Percentiles rank a stretch among this genome's conserved stretches.
Evolutionary conservation across 768 basidiomycete genomes (phyloP).

Genomic region (Punctularia strigosozonata): DNA sequence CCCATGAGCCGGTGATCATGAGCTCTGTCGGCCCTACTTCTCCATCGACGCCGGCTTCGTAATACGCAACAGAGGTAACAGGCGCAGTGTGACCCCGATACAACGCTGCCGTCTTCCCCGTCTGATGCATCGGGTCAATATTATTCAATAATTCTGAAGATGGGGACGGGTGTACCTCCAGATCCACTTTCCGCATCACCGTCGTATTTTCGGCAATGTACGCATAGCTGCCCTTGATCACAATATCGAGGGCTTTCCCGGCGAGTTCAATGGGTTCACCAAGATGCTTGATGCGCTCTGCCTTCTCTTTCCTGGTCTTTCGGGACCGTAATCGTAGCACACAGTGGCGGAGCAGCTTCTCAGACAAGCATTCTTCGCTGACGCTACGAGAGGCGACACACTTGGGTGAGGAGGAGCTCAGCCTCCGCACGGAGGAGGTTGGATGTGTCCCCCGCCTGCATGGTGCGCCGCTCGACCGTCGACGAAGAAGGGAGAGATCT

Average conservation of each 20-base stretch:
- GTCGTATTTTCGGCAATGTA: conserved; percentile 89
- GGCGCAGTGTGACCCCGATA: conserved; percentile 85
- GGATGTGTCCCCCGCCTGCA: conserved; percentile 15
- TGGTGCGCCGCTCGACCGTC: conserved; percentile 3
- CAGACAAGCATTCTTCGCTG: too few relatives aligned
- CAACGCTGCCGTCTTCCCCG: conserved; percentile 64
- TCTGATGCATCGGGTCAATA: conserved; percentile 31
- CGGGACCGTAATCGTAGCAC: conserved; percentile 4
- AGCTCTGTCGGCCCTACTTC: conserved; percentile 34
- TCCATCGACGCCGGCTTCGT: conserved; percentile 26
- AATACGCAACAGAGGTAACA: conserved; percentile 74
- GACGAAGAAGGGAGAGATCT: too few relatives aligned
- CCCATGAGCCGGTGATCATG: conserved; percentile 91
- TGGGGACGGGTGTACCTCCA: conserved; percentile 42
- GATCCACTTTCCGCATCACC: conserved; percentile 57
- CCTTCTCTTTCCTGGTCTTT: conserved; percentile 64
- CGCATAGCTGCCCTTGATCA: conserved; percentile 49
- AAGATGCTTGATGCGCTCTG: conserved; percentile 53
- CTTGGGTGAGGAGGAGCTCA: conserved; percentile 51
- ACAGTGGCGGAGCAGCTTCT: not conserved
- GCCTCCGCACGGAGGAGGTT: conserved; percentile 68
- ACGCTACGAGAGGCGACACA: conserved; percentile 22
- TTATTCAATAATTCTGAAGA: conserved; percentile 3
- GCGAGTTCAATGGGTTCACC: conserved; percentile 72
- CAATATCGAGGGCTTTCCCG: conserved; percentile 64